phyloP scores from a whole-genome alignment of 805 yeast genomes.

The Yarrowia alimentaria region DNA sequence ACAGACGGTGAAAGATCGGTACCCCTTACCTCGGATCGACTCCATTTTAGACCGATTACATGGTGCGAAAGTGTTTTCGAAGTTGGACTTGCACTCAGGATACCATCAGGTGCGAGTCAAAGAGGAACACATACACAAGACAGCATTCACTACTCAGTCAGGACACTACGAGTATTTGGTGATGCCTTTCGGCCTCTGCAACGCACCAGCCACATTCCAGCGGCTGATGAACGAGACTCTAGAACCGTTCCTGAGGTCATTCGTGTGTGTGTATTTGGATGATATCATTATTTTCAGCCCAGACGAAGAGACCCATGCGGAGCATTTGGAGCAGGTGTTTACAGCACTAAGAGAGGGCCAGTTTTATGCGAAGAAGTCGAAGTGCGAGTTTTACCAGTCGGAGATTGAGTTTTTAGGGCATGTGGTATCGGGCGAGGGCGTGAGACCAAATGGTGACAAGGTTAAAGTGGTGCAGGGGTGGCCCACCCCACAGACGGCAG shows the following conservation, averaged over 20 bases:
- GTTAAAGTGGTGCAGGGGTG: no score
- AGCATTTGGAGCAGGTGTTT: not conserved
- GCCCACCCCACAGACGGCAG: no score
- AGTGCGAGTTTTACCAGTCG: slow-evolving; percentile 28
- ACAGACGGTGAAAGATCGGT: slow-evolving; percentile 31
- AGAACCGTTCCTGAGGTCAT: slow-evolving; percentile 15
- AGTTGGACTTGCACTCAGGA: slow-evolving; percentile 32
- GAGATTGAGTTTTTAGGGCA: slow-evolving; percentile 30
- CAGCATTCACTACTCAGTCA: slow-evolving; percentile 31
- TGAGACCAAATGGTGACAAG: not conserved
- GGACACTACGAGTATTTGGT: slow-evolving; percentile 35
- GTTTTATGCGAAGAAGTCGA: slow-evolving; percentile 26
- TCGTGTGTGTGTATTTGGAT: slow-evolving; percentile 33
- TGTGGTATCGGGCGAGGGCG: slow-evolving; percentile 28
- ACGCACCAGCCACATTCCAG: slow-evolving; percentile 38
- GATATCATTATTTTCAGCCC: slow-evolving; percentile 32
- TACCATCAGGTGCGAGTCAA: slow-evolving; percentile 31
- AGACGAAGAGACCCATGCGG: slow-evolving; percentile 29
- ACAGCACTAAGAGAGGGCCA: not conserved
- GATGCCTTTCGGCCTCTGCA: slow-evolving; percentile 37
- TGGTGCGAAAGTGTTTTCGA: slow-evolving; percentile 29
- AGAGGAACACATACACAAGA: slow-evolving; percentile 4
- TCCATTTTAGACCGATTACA: slow-evolving; percentile 29
- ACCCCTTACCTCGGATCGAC: slow-evolving; percentile 31
- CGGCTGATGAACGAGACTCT: slow-evolving; percentile 9